Conservation (phyloP, 768 basidiomycete species). For the Paxillus ammoniavirescens region DNA sequence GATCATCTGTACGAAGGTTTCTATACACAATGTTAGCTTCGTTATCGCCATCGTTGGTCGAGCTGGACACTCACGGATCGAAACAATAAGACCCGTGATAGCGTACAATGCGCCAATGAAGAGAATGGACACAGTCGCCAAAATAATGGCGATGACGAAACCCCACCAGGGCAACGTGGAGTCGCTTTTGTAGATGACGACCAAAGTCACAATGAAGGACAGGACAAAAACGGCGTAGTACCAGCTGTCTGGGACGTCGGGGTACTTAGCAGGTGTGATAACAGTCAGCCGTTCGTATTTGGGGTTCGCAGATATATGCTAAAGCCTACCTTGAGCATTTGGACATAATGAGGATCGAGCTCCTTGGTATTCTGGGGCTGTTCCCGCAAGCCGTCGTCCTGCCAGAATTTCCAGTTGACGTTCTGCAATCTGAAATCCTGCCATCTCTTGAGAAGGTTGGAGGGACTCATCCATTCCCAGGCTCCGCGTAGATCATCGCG, state of each 20-base stretch:
- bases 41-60: not conserved
- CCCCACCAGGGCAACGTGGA: slow-evolving; percentile 63
- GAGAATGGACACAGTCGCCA: slow-evolving; percentile 48
- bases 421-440: slow-evolving; percentile 20
- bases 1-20: slow-evolving; percentile 35
- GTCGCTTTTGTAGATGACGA: slow-evolving; percentile 50
- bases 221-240: slow-evolving; percentile 24
- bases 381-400: slow-evolving; percentile 12
- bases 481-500: slow-evolving; percentile 44
- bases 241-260: slow-evolving; percentile 35
- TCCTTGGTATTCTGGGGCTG: slow-evolving; percentile 37
- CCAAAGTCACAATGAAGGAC: slow-evolving; percentile 50
- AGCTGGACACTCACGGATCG: slow-evolving; percentile 19
- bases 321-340: slow-evolving; percentile 42
- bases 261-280: slow-evolving; percentile 22
- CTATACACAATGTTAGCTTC: slow-evolving; percentile 4
- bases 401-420: slow-evolving; percentile 42
- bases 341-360: slow-evolving; percentile 52
- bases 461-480: slow-evolving; percentile 46
- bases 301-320: slow-evolving; percentile 7
- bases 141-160: slow-evolving; percentile 49
- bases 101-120: slow-evolving; percentile 55
- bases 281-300: not conserved
- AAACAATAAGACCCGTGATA: slow-evolving; percentile 36
- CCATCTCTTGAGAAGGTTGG: slow-evolving; percentile 27